These are phyloP conservation scores for Magnolia kwangsiensis DNA, from an alignment of 164 flowering plant genomes.

Conservation along the genomic window DNA sequence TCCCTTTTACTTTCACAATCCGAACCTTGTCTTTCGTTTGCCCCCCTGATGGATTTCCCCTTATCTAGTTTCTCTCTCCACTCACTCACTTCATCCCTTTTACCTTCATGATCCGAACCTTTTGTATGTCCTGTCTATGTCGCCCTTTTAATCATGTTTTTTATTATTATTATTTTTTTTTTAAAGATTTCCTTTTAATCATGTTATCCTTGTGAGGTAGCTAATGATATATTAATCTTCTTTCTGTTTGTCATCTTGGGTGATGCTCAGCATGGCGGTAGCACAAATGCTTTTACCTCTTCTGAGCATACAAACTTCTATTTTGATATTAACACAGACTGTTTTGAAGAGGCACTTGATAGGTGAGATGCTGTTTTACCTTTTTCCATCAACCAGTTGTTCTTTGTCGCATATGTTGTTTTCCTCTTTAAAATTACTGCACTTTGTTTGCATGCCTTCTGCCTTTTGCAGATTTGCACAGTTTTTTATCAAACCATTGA, in stretches of 20 bases:
- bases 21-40: too few species aligned
- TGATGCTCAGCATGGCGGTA: conserved; percentile 80
- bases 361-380: conserved; percentile 42
- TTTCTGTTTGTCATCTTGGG: neutral
- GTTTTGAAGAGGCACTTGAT: conserved; percentile 88
- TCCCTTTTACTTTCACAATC: too few species aligned
- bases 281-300: conserved; percentile 82
- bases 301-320: conserved; percentile 73
- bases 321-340: conserved; percentile 81
- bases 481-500: conserved; percentile 87
- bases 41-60: too few species aligned
- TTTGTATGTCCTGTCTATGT: too few species aligned
- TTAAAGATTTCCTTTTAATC: neutral
- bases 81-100: too few species aligned
- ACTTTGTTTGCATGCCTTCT: conserved; percentile 12
- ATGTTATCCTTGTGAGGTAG: neutral
- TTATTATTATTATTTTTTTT: neutral
- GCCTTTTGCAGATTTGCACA: conserved; percentile 61
- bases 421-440: neutral
- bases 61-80: too few species aligned
- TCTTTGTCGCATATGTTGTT: neutral
- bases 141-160: neutral
- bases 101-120: too few species aligned
- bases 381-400: neutral
- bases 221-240: neutral